phyloP scores from a whole-genome alignment of 306 rosid species.

The Nissolia schottii region DNA sequence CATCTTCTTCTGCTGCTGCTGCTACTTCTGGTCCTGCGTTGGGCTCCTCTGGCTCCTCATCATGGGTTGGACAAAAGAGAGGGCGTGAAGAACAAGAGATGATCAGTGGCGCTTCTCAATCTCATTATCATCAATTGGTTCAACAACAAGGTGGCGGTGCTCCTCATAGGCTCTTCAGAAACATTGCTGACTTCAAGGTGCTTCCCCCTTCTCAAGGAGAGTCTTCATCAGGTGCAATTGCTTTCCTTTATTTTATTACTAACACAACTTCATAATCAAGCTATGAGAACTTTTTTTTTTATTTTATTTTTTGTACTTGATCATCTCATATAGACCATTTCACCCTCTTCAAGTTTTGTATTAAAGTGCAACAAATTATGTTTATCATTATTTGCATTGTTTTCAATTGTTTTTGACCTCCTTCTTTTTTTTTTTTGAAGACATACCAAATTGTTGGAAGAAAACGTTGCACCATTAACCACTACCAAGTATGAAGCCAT shows the following conservation, averaged over 20 bases:
- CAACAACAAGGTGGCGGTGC: no score
- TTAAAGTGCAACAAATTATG: neutral
- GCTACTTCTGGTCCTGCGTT: conserved; percentile 24
- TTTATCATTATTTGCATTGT: neutral
- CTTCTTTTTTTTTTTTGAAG: neutral
- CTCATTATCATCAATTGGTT: conserved; percentile 10
- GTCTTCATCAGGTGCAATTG: conserved; percentile 47
- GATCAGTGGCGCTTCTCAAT: neutral
- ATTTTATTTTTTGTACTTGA: neutral
- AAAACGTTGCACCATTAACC: conserved; percentile 1
- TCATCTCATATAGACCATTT: neutral
- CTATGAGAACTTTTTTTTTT: no score
- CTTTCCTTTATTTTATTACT: neutral
- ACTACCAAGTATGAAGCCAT: neutral
- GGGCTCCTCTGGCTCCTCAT: neutral
- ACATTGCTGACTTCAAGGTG: conserved; percentile 23
- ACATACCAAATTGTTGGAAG: neutral
- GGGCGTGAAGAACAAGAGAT: conserved; percentile 53
- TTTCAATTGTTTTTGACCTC: neutral
- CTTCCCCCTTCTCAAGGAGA: conserved; percentile 31
- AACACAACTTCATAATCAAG: neutral
- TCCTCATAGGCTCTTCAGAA: conserved; percentile 24
- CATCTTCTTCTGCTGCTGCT: conserved; percentile 12
- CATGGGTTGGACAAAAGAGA: conserved; percentile 61
- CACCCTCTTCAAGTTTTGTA: neutral